Base-by-base conservation (phyloP, 495 filamentous ascomycete species). In the Penicillium coprophilum region DNA sequence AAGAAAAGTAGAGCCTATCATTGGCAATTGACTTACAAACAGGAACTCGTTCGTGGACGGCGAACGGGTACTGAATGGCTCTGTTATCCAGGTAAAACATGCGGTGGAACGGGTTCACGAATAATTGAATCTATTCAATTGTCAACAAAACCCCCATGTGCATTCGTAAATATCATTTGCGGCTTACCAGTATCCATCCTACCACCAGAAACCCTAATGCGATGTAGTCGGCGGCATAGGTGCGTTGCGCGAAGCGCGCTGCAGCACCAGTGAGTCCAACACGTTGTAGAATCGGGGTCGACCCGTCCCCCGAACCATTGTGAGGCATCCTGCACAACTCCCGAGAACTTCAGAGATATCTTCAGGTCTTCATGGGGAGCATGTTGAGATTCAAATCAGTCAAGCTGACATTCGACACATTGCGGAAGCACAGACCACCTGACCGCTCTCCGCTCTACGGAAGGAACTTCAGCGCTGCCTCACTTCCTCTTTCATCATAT, bases 171-270 rank as follows among this genome's bases (percentile, higher is more conserved):
- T 4, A 24, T 17, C 11, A 34, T 28, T 17, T 20, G 13, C 32
- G 30, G 59, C 82, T 32, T 53, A 91, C 88, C 28, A 90, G 52
- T 13, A 89, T 55, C 72, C 89, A 94, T 41, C 79, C 83, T 15
- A 75, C 73, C 8, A 88, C 59, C 17, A 98, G 79, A 28, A 90
- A 62, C 3, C 78, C 77, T 48, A 97, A 80, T 27, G 89, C 92
- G 40, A 96, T 66, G 71, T 93, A 96, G 69, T 98, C 95, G 9
- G 89, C 81, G 13, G 87, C 86, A 73, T 96, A 96, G 1, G 91
- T 89, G 67, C 82, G 86, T 84, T 74, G 73, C 61, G 67, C 79
- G 58, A 80, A 77, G 9, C 76, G 73, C 43, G 73, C 73, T 23
- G 76, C 44, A 13, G 78, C 73, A 7, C 71, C 71, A 19, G 70